Conservation (phyloP, 139 green algal species). For the Closterium sp. region DNA sequence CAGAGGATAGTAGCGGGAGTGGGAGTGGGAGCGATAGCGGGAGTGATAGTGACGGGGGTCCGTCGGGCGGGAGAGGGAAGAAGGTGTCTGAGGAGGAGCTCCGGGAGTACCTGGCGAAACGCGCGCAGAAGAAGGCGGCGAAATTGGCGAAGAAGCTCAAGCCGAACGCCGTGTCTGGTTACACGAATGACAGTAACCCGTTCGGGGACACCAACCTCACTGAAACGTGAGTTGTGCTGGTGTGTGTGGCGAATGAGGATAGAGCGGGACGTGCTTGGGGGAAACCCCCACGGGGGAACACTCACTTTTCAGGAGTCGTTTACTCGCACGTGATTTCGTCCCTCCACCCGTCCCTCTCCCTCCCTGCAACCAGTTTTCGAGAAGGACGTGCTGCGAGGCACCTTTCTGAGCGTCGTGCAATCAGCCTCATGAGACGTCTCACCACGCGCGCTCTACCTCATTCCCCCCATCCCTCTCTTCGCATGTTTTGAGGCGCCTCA, state of each 20-base stretch:
- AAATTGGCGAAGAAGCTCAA: conserved; percentile 36
- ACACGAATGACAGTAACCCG: conserved; percentile 73
- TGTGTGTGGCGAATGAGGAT: no score
- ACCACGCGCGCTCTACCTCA: no score
- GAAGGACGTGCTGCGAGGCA: conserved; percentile 64
- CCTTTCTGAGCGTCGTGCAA: no score
- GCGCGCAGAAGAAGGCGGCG: conserved; percentile 25
- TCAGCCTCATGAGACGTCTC: no score
- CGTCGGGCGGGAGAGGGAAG: background rate
- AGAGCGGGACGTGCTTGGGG: no score
- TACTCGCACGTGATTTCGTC: no score
- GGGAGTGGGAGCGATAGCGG: conserved; percentile 13
- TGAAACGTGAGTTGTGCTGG: conserved; percentile 46
- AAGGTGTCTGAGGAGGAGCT: conserved; percentile 9
- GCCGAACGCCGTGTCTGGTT: conserved; percentile 50
- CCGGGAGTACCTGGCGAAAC: conserved; percentile 1
- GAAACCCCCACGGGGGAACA: no score
- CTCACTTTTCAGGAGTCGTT: no score
- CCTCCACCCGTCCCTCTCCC: no score
- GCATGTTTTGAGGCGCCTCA: no score
- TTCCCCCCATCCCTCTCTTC: no score
- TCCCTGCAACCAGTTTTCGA: conserved; percentile 89
- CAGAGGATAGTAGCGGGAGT: background rate
- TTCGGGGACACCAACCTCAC: conserved; percentile 72
- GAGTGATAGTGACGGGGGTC: background rate